Base-by-base conservation (phyloP, 257 asterid genomes). In the Agastache rugosa region DNA sequence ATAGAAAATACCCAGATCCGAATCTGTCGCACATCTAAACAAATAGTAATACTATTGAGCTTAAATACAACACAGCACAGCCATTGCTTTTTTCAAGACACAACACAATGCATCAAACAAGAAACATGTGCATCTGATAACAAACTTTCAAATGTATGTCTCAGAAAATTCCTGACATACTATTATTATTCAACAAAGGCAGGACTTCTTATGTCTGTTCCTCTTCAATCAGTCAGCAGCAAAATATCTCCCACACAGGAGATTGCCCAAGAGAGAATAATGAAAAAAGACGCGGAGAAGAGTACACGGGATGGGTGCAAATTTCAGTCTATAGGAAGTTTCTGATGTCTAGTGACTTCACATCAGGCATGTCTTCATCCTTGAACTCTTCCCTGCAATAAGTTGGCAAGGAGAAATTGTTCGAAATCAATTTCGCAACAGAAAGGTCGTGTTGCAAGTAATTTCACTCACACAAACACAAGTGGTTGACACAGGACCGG, bases 311-410 rank as follows among this genome's bases (percentile, higher is more conserved):
- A 55, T 55, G 15, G 56, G 58, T 29, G 77, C 45, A 15, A 53
- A 19, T 47, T 65, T 48, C 67, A 35, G 22, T 70, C 79, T 75
- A 93, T 44, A 91, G 65, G 85, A 91, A 93, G 87, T 89, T 93
- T 74, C 98, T 85, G 77, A 89, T 77, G 82, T 93, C 98, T 83
- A 93, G 75, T 44, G 97, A 83, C 89, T 90, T 92, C 85, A 89
- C 93, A 2, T 72, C 72, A 5, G 93, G 97, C 90, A 90, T 68
- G 47, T 85, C 93, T 80, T 93, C 97, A 75, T 89, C 97, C 83
- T 93, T 87, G 85, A 87, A 87, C 78, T 91, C 93, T 80, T 93
- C 98, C 88, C 97, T 91, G 94, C 65, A 67, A 75, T 42, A 63
- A 42, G 50, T 25, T 19, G 60, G 41, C 54, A 44, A 16, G 67